A percentile compares a stretch with the other conserved stretches of the same genome.
Evolutionary conservation across 2,329 filamentous ascomycete species (phyloP).

Genomic region (Rhynchosporium secalis): DNA sequence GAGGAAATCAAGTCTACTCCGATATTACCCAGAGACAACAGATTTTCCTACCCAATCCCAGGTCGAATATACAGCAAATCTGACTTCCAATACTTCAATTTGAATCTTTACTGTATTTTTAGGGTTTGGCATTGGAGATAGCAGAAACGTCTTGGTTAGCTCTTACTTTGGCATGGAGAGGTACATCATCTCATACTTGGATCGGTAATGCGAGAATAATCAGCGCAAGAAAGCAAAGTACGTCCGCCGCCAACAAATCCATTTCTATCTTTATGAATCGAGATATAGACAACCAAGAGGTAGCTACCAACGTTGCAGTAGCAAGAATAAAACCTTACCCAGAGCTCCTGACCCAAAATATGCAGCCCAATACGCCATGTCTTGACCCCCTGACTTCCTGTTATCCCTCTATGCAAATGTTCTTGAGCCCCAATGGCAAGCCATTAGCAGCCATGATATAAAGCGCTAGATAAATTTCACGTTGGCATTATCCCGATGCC

Average conservation of each 20-base stretch:
- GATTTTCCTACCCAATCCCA: too few species aligned
- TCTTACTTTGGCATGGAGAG: too few species aligned
- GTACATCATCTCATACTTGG: too few species aligned
- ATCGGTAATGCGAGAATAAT: not conserved
- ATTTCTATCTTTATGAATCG: not conserved
- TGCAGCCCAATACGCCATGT: not conserved
- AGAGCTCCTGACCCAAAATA: not conserved
- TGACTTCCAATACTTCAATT: too few species aligned
- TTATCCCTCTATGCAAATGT: conserved; percentile 1
- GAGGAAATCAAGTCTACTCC: too few species aligned
- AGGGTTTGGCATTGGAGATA: too few species aligned
- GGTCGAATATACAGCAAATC: too few species aligned
- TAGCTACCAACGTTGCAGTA: not conserved
- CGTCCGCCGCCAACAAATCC: not conserved
- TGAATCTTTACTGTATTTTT: too few species aligned
- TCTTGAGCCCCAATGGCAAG: not conserved
- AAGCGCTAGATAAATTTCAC: conserved; percentile 1
- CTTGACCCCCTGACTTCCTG: not conserved
- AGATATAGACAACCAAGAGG: conserved; percentile 1
- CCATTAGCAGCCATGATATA: not conserved
- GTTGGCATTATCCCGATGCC: conserved; percentile 36
- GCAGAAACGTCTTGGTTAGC: too few species aligned
- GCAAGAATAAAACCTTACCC: not conserved
- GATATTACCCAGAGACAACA: too few species aligned
- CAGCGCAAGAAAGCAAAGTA: not conserved